Evolutionary conservation across 805 yeast genomes (phyloP).

Genomic region (Kazachstania psychrophila): DNA sequence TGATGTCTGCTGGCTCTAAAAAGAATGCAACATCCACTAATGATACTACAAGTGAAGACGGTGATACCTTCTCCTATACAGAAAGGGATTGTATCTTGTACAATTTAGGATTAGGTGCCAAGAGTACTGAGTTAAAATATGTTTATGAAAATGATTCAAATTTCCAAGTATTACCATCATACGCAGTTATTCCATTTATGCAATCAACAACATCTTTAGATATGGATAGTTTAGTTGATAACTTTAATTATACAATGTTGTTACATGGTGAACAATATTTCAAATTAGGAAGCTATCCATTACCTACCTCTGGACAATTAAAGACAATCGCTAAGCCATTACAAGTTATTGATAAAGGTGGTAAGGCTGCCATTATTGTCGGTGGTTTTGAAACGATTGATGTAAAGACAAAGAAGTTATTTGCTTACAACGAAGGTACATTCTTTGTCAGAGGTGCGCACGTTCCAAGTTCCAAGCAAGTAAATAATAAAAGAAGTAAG

Average conservation of each 20-base stretch:
- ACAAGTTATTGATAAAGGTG: constrained; percentile 74
- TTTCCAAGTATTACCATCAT: constrained; percentile 81
- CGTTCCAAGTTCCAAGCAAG: constrained; percentile 45
- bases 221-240: constrained; percentile 53
- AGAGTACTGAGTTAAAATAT: constrained; percentile 63
- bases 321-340: constrained; percentile 58
- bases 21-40: not conserved
- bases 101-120: constrained; percentile 86
- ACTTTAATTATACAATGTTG: constrained; percentile 81
- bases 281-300: constrained; percentile 60
- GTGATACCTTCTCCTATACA: constrained; percentile 43
- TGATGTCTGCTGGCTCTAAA: constrained; percentile 3
- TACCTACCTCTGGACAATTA: constrained; percentile 62
- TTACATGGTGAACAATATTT: constrained; percentile 94
- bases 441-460: constrained; percentile 68
- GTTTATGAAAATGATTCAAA: constrained; percentile 66
- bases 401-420: constrained; percentile 51
- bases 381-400: constrained; percentile 67
- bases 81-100: constrained; percentile 71
- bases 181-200: constrained; percentile 84
- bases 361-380: constrained; percentile 67
- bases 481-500: constrained; percentile 38
- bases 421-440: constrained; percentile 77
- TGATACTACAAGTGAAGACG: constrained; percentile 30
- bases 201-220: constrained; percentile 49